These are phyloP conservation scores for Jaltomata sinuosa DNA, from an alignment of 257 asterid species.

Conservation along the genomic window DNA sequence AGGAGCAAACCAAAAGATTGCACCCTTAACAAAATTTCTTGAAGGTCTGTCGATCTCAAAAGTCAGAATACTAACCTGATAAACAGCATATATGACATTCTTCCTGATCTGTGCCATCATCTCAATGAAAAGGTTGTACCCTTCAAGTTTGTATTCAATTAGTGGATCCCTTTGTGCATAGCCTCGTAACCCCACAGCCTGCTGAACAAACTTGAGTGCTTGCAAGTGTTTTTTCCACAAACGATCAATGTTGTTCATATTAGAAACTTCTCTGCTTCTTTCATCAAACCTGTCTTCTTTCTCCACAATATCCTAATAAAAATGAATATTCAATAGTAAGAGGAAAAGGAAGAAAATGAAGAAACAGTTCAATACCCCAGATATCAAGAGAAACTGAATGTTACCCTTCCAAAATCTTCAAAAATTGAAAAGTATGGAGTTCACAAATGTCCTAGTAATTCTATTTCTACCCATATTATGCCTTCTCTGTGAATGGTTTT, in stretches of 20 bases:
- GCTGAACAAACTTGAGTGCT: constrained; percentile 95
- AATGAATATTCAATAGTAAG: neutral
- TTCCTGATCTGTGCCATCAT: constrained; percentile 98
- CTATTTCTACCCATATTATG: no score
- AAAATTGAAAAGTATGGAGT: neutral
- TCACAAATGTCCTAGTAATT: neutral
- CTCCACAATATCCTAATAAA: constrained; percentile 72
- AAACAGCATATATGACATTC: constrained; percentile 89
- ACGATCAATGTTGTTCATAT: constrained; percentile 88
- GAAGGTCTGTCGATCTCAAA: neutral
- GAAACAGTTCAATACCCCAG: neutral
- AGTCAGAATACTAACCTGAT: constrained; percentile 49
- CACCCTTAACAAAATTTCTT: neutral
- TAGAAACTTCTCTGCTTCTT: constrained; percentile 90
- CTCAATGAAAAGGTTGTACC: constrained; percentile 95
- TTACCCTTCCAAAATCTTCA: no score
- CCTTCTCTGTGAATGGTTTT: no score
- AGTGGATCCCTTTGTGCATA: constrained; percentile 99
- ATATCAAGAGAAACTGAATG: neutral
- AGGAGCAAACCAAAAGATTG: neutral
- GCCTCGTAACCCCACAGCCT: constrained; percentile 95
- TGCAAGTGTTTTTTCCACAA: constrained; percentile 99
- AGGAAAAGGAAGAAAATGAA: neutral
- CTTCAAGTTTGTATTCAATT: constrained; percentile 96
- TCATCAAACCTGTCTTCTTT: constrained; percentile 92